phyloP scores from a whole-genome alignment of 2,329 filamentous ascomycete species.

The Microcyclosporella mali region DNA sequence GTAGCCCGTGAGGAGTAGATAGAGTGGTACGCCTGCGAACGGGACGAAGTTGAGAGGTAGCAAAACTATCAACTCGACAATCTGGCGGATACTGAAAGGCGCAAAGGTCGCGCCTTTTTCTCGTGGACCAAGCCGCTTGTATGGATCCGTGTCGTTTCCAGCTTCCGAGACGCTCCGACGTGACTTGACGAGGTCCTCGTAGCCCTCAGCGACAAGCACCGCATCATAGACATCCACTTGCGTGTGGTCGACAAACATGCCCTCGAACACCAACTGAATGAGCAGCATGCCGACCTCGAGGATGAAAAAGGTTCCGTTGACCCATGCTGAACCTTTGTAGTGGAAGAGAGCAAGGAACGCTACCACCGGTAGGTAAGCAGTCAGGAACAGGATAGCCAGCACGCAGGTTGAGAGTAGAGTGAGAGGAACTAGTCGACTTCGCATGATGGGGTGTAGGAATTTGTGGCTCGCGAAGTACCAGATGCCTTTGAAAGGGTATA shows the following conservation, averaged over 20 bases:
- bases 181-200: constrained; percentile 58
- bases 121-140: constrained; percentile 77
- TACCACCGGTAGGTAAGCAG: constrained; percentile 82
- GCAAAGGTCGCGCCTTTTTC: constrained; percentile 71
- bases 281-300: constrained; percentile 60
- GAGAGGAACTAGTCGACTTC: constrained; percentile 70
- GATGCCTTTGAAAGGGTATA: constrained; percentile 53
- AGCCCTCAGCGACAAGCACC: constrained; percentile 65
- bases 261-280: constrained; percentile 51
- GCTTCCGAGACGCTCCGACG: constrained; percentile 60
- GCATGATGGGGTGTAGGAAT: constrained; percentile 76
- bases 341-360: constrained; percentile 88
- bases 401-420: constrained; percentile 76
- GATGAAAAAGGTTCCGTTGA: constrained; percentile 80
- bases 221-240: constrained; percentile 79
- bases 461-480: constrained; percentile 72
- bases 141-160: constrained; percentile 63
- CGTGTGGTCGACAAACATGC: constrained; percentile 60
- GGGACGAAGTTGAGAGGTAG: constrained; percentile 79
- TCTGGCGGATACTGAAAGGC: constrained; percentile 87
- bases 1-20: constrained; percentile 81
- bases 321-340: constrained; percentile 67
- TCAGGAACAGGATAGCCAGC: constrained; percentile 78
- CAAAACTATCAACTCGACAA: constrained; percentile 67
- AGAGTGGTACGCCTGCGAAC: constrained; percentile 73